A percentile compares a stretch with the other conserved stretches of the same genome.
Evolutionary conservation across 208 protist species (phyloP).

Genomic region (Novymonas esmeraldas): DNA sequence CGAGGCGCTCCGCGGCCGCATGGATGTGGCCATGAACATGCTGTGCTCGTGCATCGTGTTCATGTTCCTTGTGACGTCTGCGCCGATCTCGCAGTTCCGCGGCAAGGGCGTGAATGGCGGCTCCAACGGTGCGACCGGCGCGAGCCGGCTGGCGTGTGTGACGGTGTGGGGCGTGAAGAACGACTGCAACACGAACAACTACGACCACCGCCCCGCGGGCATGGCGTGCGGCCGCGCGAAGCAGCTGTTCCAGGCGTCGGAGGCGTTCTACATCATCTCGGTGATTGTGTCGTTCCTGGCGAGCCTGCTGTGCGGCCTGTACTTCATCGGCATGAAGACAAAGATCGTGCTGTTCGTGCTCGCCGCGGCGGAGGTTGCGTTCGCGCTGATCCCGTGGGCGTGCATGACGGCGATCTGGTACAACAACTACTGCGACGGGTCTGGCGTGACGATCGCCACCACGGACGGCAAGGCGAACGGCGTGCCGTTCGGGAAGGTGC

Average conservation of each 20-base stretch:
- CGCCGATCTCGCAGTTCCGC: conserved; percentile 62
- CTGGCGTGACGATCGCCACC: conserved; percentile 2
- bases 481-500: conserved; percentile 29
- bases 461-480: conserved; percentile 22
- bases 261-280: conserved; percentile 67
- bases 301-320: conserved; percentile 26
- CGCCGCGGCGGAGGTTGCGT: conserved; percentile 22
- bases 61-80: conserved; percentile 52
- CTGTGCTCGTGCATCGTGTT: conserved; percentile 57
- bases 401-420: conserved; percentile 56
- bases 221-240: conserved; percentile 23
- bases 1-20: conserved; percentile 44
- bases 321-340: conserved; percentile 39
- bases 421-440: conserved; percentile 35
- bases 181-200: conserved; percentile 39
- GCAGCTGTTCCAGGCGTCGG: conserved; percentile 49
- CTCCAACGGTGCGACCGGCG: too few relatives aligned
- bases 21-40: conserved; percentile 42
- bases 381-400: conserved; percentile 53
- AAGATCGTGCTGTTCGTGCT: conserved; percentile 31
- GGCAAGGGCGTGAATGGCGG: conserved; percentile 29
- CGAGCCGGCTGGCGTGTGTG: conserved; percentile 45
- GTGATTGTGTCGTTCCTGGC: conserved; percentile 44
- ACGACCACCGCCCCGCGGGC: conserved; percentile 21
- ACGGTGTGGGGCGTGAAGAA: conserved; percentile 59